Evolutionary conservation across 441 rosid genomes (phyloP).

Genomic region (Erodium trifolium): DNA sequence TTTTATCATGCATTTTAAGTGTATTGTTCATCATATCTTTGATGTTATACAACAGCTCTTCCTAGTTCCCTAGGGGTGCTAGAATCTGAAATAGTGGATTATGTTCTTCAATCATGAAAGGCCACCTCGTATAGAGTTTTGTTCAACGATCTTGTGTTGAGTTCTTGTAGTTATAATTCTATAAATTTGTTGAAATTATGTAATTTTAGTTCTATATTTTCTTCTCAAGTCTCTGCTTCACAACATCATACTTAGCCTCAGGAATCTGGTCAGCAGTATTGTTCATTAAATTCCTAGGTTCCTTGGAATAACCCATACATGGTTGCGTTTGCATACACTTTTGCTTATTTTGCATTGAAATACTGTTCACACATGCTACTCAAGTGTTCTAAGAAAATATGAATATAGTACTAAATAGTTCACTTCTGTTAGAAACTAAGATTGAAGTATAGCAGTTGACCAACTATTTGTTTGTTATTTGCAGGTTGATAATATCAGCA

Average conservation of each 20-base stretch:
- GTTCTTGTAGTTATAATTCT: neutral
- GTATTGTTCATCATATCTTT: neutral
- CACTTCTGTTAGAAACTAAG: neutral
- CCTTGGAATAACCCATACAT: neutral
- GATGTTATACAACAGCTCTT: neutral
- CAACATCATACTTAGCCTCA: neutral
- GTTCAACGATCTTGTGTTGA: neutral
- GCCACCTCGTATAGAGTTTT: neutral
- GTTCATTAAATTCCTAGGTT: neutral
- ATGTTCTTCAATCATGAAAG: neutral
- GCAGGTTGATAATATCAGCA: conserved; percentile 96
- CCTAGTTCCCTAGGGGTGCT: neutral
- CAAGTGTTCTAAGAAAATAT: neutral
- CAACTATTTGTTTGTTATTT: neutral
- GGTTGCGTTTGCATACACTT: neutral
- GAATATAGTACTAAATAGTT: neutral
- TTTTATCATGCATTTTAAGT: too few relatives aligned
- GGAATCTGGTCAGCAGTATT: neutral
- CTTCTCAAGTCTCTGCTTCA: neutral
- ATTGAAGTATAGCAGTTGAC: neutral
- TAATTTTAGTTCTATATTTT: neutral
- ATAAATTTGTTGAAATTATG: too few relatives aligned
- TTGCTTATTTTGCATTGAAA: neutral
- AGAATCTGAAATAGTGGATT: neutral
- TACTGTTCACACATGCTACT: neutral